phyloP scores from a whole-genome alignment of 306 rosid species.

The Casuarina cunninghamiana region DNA sequence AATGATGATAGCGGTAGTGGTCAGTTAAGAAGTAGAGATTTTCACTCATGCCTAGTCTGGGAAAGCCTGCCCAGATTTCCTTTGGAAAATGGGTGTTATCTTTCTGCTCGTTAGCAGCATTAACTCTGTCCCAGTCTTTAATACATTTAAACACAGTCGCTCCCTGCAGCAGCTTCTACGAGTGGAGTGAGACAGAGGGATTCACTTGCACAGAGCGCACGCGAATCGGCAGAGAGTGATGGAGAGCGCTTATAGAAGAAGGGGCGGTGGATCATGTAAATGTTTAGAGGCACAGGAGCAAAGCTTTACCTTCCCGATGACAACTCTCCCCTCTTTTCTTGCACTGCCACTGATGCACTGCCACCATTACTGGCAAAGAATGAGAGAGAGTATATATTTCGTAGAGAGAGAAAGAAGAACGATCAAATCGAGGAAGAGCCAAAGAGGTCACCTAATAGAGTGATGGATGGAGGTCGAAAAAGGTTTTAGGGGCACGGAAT shows the following conservation, averaged over 20 bases:
- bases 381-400: slow-evolving; percentile 27
- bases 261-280: slow-evolving; percentile 9
- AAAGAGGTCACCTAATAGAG: slow-evolving; percentile 44
- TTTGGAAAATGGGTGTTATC: slow-evolving; percentile 37
- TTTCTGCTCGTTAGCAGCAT: slow-evolving; percentile 20
- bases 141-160: background rate
- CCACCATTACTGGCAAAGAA: slow-evolving; percentile 65
- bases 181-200: slow-evolving; percentile 2
- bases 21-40: slow-evolving; percentile 29
- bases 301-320: slow-evolving; percentile 96
- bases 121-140: background rate
- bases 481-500: slow-evolving; percentile 51
- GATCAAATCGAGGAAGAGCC: slow-evolving; percentile 85
- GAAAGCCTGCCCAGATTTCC: slow-evolving; percentile 43
- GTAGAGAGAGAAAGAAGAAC: slow-evolving; percentile 32
- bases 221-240: slow-evolving; percentile 11
- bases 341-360: slow-evolving; percentile 77
- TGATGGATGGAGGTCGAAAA: slow-evolving; percentile 21
- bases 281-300: slow-evolving; percentile 27
- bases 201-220: slow-evolving; percentile 16
- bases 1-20: slow-evolving; percentile 38
- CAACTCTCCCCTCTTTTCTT: slow-evolving; percentile 69
- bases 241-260: slow-evolving; percentile 18
- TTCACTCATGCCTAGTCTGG: slow-evolving; percentile 34
- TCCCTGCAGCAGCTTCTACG: background rate